Base-by-base conservation (phyloP, 1,284 basidiomycete genomes). In the Paramarasmius palmivorus region DNA sequence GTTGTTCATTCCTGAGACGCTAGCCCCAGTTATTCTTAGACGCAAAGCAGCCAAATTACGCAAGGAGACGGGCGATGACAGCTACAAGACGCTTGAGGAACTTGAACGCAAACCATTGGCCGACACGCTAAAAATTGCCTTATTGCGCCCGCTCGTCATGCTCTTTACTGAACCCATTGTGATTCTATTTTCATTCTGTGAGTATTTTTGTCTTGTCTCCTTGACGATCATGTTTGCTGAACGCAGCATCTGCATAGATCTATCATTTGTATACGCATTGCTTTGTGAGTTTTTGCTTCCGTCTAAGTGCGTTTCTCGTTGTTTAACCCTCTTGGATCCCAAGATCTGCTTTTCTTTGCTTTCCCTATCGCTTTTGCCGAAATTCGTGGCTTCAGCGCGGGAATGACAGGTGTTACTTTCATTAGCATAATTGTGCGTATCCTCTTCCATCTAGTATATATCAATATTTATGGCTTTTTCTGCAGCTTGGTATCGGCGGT, bases 1-100 rank as follows among this genome's bases (percentile, higher is more conserved):
- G 54, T 68, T 86, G 48, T 73, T 79, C 39, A 72, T 89, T 2
- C 81, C 81, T 14, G 86, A 89, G 68, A 85, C 83, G 0, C 68
- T 75, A 19, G 68, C 72, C 1, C 71, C 73, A n/a, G 53, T 84
- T 49, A 67, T 89, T 39, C 72, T 89, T 2, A 61, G 63, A n/a
- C 63, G 63, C n/a, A 73, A 73, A 54, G 72, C 73, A 9, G 60
- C 61, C 23, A 62, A 55, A 19, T 55, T 73, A 9, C 63, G 72
- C 14, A 72, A 72, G 52, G 60, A 66, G 10, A 73, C 68, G 1
- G 69, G 69, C 10, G 69, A 74, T 46, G 50, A 65, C 15, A 63
- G 56, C 3, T 69, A 73, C 38, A 59, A 59, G 7, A 69, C 72
- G 8, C 57, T 71, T 2, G 66, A 64, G 23, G 72, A 75, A 57